A percentile compares a stretch with the other conserved stretches of the same genome.
These are phyloP conservation scores for Leccinum imitatum DNA, from an alignment of 768 basidiomycete species.

Conservation along the genomic window DNA sequence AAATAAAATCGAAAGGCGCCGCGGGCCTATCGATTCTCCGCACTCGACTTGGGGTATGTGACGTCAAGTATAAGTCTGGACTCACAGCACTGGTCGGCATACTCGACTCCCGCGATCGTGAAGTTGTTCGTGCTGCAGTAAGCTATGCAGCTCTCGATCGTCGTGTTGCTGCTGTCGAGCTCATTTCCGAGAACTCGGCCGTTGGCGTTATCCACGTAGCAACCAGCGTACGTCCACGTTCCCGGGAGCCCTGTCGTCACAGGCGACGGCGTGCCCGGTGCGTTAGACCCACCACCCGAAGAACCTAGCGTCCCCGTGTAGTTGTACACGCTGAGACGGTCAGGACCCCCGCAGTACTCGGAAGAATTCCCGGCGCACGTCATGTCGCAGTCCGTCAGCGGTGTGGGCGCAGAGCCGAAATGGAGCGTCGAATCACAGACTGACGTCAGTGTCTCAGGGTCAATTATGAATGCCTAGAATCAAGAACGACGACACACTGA, in stretches of 20 bases:
- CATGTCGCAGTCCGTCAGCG: constrained; percentile 53
- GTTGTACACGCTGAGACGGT: constrained; percentile 37
- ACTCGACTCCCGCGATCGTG: constrained; percentile 72
- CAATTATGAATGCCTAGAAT: constrained; percentile 37
- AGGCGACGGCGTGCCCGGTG: constrained; percentile 26
- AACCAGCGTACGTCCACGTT: constrained; percentile 60
- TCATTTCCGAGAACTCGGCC: constrained; percentile 58
- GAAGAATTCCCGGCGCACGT: constrained; percentile 29
- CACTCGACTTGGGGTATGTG: neutral
- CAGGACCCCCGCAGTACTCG: constrained; percentile 74
- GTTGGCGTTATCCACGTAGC: constrained; percentile 70
- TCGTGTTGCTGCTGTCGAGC: constrained; percentile 41
- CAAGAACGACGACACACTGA: constrained; percentile 26
- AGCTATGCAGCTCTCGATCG: constrained; percentile 62
- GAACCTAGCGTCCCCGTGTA: constrained; percentile 4
- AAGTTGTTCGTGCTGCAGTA: constrained; percentile 56
- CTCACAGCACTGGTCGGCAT: constrained; percentile 49
- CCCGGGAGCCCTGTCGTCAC: constrained; percentile 53
- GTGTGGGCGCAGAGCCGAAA: constrained; percentile 33
- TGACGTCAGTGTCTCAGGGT: constrained; percentile 40
- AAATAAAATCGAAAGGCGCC: neutral
- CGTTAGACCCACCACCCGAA: neutral
- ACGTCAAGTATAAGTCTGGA: constrained; percentile 5
- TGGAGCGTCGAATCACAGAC: constrained; percentile 21
- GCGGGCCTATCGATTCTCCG: neutral